Conservation (phyloP, 2,329 filamentous ascomycete species). For the Alternaria panax region DNA sequence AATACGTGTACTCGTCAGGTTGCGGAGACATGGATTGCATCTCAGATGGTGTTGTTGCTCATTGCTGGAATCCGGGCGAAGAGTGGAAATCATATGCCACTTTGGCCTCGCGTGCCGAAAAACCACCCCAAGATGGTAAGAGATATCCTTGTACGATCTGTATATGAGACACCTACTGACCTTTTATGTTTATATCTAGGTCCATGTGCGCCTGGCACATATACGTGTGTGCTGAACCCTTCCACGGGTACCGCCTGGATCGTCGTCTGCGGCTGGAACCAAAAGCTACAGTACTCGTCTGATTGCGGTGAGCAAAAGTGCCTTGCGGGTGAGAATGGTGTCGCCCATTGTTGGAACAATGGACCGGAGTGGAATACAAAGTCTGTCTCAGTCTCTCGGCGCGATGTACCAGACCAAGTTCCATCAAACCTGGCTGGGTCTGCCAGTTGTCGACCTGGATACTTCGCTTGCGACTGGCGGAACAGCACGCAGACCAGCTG, state of each 20-base stretch:
- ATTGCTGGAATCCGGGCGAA: slow-evolving; percentile 5
- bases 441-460: background rate
- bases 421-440: background rate
- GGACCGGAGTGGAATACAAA: background rate
- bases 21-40: slow-evolving; percentile 1
- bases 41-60: background rate
- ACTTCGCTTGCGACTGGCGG: background rate
- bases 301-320: background rate
- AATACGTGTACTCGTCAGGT: slow-evolving; percentile 2
- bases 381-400: background rate
- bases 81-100: background rate
- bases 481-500: background rate
- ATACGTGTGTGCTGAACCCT: background rate
- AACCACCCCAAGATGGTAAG: background rate
- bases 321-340: background rate
- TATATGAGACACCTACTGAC: background rate
- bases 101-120: background rate
- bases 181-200: background rate
- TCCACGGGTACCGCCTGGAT: background rate
- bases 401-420: background rate
- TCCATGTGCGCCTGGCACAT: background rate
- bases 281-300: background rate
- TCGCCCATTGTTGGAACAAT: slow-evolving; percentile 4
- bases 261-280: background rate
- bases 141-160: background rate